phyloP scores from a whole-genome alignment of 2,329 filamentous ascomycete species.

The Fusarium coicis region DNA sequence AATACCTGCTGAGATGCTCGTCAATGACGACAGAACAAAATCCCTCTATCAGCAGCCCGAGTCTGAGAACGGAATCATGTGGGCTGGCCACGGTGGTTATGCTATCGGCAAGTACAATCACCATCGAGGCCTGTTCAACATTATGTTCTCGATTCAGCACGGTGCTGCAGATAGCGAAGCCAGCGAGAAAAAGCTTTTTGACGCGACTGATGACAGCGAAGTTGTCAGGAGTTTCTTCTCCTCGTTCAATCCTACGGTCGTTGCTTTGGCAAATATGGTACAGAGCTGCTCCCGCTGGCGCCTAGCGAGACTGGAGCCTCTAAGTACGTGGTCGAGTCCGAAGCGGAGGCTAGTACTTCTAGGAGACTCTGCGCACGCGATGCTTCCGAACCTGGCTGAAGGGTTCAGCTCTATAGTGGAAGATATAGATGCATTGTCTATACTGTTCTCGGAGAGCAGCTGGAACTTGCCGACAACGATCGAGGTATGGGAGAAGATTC shows the following conservation, averaged over 20 bases:
- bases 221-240: not conserved
- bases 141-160: slow-evolving; percentile 15
- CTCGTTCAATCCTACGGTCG: not conserved
- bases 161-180: not conserved
- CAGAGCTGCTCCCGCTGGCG: slow-evolving; percentile 4
- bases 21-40: not conserved
- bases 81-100: slow-evolving; percentile 9
- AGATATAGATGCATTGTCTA: not conserved
- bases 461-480: fast-evolving
- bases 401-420: slow-evolving; percentile 3
- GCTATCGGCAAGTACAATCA: slow-evolving; percentile 13
- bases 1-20: not conserved
- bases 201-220: not conserved
- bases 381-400: not conserved
- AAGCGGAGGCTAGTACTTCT: not conserved
- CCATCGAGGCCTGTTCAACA: slow-evolving; percentile 3
- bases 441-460: not conserved
- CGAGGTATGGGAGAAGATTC: not conserved
- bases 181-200: not conserved
- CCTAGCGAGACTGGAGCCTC: not conserved
- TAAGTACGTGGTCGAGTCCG: slow-evolving; percentile 5
- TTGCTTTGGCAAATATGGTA: slow-evolving; percentile 1
- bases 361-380: not conserved
- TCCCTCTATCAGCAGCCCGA: not conserved
- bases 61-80: slow-evolving; percentile 8